A percentile compares a stretch with the other conserved stretches of the same genome.
Evolutionary conservation across 495 filamentous ascomycete species (phyloP).

Genomic region (Penicillium bialowiezense): DNA sequence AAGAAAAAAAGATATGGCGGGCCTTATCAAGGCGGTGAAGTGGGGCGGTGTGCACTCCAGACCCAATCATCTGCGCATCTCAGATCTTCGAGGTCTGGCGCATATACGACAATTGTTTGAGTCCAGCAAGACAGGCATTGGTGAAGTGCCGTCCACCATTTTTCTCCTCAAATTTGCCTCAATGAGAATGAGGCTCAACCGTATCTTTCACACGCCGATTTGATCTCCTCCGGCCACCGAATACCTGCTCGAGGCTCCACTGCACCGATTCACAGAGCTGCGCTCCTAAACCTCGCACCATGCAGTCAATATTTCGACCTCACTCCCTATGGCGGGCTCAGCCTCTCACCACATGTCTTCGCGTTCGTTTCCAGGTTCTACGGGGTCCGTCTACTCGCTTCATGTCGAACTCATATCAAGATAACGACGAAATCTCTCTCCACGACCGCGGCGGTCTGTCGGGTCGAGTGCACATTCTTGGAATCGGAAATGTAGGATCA

Average conservation of each 20-base stretch:
- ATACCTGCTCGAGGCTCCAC: background rate
- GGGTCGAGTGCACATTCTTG: slow-evolving; percentile 58
- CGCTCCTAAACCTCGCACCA: slow-evolving; percentile 25
- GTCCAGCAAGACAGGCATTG: background rate
- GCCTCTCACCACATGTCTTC: slow-evolving; percentile 17
- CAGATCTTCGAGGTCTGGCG: background rate
- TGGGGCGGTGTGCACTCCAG: slow-evolving; percentile 18
- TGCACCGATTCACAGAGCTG: slow-evolving; percentile 6
- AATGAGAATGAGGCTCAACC: background rate
- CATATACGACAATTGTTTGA: background rate
- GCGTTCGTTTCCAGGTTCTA: slow-evolving; percentile 1
- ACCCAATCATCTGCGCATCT: slow-evolving; percentile 17
- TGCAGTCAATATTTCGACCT: slow-evolving; percentile 33
- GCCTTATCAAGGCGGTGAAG: slow-evolving; percentile 17
- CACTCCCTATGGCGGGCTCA: slow-evolving; percentile 41
- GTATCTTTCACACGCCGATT: background rate
- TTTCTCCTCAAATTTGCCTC: background rate
- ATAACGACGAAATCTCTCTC: slow-evolving; percentile 20
- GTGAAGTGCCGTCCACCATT: background rate
- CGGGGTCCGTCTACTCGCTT: slow-evolving; percentile 9
- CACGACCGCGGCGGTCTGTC: slow-evolving; percentile 3
- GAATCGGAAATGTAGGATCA: slow-evolving; percentile 55
- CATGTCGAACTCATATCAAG: slow-evolving; percentile 33
- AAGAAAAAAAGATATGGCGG: slow-evolving; percentile 23
- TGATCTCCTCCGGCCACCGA: background rate